Base-by-base conservation (phyloP, 192 early-diverging fungal species). In the Gigaspora rosea region DNA sequence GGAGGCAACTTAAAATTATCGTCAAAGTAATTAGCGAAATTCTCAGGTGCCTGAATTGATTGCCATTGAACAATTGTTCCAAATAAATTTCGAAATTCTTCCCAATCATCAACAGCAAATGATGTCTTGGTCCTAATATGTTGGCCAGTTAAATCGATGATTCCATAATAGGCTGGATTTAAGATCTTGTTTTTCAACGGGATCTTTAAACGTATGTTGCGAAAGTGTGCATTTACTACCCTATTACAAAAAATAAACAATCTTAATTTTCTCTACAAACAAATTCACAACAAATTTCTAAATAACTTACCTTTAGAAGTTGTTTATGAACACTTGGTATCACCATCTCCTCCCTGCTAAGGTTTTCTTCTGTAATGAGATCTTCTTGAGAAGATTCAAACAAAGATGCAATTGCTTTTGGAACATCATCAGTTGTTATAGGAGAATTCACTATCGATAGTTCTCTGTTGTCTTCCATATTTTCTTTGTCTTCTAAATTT, bases 21-120 rank as follows among this genome's bases (percentile, higher is more conserved):
- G 3, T 68, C 66, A 68, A 68, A 68, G 0, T 68, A 68, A 6
- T 68, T 41, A n/a, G 66, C 46, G 15, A 68, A 68, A 68, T 68
- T 3, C 3, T 10, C 46, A 68, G 66, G 66, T 2, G 46, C 49
- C 5, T 47, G 66, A 35, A 68, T 68, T 12, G 66, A 68, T 68
- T 68, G 66, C 66, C 46, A 68, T 8, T 48, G 46, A 47, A 68
- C 66, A 41, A 68, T 35, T n/a, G 41, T 0, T 3, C 8, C 66
- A 68, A 68, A 68, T 68, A 68, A 32, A 41, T 68, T 35, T 18
- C 66, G 46, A 68, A 68, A 46, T 47, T 68, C 66, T 68, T 68
- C 2, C 50, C 66, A 68, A 47, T 68, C 46, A 4, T 48, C 3
- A 68, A 35, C 3, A 68, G 36, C 48, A 68, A 68, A 68, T 47